Evolutionary conservation across 371 early-diverging fungal genomes (phyloP).

Genomic region (Aphelidium insulamus): DNA sequence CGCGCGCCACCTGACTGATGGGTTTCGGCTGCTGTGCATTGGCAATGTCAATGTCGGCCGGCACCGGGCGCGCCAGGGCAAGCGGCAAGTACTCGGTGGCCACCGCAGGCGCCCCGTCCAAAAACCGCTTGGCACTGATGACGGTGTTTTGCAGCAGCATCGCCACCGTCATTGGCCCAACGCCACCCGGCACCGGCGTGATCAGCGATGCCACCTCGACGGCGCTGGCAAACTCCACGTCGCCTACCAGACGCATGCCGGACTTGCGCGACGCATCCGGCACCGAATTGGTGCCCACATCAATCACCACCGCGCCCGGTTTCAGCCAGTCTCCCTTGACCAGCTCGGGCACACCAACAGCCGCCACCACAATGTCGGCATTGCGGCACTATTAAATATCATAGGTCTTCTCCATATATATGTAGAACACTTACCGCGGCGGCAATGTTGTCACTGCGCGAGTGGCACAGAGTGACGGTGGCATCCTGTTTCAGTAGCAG

Average conservation of each 20-base stretch:
- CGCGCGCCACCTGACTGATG: slow-evolving; percentile 50
- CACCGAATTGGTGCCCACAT: slow-evolving; percentile 79
- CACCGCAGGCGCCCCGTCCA: slow-evolving; percentile 22
- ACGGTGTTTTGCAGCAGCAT: slow-evolving; percentile 75
- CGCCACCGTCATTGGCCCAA: slow-evolving; percentile 92
- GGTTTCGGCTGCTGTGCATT: slow-evolving; percentile 60
- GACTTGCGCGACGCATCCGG: slow-evolving; percentile 60
- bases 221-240: slow-evolving; percentile 60
- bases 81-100: slow-evolving; percentile 37
- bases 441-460: slow-evolving; percentile 44
- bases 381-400: slow-evolving; percentile 5
- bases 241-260: slow-evolving; percentile 75
- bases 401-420: neutral
- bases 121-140: slow-evolving; percentile 43
- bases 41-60: slow-evolving; percentile 84
- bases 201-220: slow-evolving; percentile 40
- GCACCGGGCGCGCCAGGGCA: slow-evolving; percentile 45
- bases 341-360: slow-evolving; percentile 52
- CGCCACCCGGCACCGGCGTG: slow-evolving; percentile 90
- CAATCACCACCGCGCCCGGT: slow-evolving; percentile 72
- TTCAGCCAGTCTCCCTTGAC: slow-evolving; percentile 79
- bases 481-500: slow-evolving; percentile 53
- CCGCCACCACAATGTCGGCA: slow-evolving; percentile 75
- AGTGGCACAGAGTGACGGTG: slow-evolving; percentile 82
- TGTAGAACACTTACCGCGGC: slow-evolving; percentile 23